Percentiles rank a stretch among this genome's conserved stretches.
Conservation (phyloP, 257 asterid genomes). For the Mitragyna speciosa region DNA sequence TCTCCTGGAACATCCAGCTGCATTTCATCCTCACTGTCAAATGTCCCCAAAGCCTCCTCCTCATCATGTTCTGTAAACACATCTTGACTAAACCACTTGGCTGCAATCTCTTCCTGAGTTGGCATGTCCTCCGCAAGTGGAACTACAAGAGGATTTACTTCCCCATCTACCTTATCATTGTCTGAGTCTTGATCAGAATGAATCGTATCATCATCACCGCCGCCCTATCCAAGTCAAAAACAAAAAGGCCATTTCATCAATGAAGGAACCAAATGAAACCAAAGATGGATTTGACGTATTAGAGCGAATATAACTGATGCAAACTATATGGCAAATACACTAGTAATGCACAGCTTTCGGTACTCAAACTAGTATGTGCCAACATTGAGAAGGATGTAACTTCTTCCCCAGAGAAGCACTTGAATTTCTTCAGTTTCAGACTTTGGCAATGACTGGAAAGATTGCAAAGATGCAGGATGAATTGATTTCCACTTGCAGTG, state of each 20-base stretch:
- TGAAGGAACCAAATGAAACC: background rate
- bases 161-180: conserved; percentile 49
- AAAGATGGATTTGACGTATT: background rate
- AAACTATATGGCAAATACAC: background rate
- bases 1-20: conserved; percentile 28
- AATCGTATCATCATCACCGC: conserved; percentile 32
- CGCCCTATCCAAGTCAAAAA: conserved; percentile 40
- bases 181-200: conserved; percentile 73
- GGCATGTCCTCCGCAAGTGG: conserved; percentile 63
- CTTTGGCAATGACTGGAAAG: background rate
- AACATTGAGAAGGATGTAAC: background rate
- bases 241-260: background rate
- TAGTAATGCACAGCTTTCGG: background rate
- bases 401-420: background rate
- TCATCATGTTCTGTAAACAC: conserved; percentile 72
- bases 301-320: background rate
- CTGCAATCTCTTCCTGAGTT: conserved; percentile 73
- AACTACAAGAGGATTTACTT: conserved; percentile 79
- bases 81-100: conserved; percentile 91
- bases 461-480: background rate
- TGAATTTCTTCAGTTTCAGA: background rate
- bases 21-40: conserved; percentile 80
- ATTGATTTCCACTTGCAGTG: background rate
- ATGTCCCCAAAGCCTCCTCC: conserved; percentile 39
- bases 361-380: background rate